Conservation (phyloP, 2,329 filamentous ascomycete species). For the Berkeleyomyces basicola region DNA sequence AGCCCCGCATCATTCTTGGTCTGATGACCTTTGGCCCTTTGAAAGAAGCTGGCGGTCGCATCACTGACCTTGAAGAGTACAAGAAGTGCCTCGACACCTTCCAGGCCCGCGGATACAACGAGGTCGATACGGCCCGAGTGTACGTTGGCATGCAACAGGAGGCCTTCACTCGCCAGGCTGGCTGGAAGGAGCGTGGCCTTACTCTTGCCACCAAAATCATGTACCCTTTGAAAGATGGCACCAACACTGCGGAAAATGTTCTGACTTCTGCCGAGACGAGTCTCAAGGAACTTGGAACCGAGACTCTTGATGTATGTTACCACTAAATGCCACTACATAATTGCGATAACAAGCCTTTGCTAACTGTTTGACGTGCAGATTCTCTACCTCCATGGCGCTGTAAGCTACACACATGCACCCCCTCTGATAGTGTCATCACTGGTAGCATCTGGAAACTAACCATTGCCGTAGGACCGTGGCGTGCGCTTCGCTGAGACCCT, state of each 20-base stretch:
- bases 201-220: conserved; percentile 59
- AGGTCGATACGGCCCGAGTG: conserved; percentile 66
- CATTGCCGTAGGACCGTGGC: conserved; percentile 32
- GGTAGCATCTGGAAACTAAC: conserved; percentile 18
- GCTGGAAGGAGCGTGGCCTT: conserved; percentile 65
- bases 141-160: conserved; percentile 64
- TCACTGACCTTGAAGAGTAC: conserved; percentile 51
- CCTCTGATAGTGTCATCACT: neutral
- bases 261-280: conserved; percentile 48
- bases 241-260: conserved; percentile 48
- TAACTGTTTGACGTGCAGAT: conserved; percentile 26
- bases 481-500: conserved; percentile 68
- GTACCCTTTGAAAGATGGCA: conserved; percentile 44
- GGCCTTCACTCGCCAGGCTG: conserved; percentile 55
- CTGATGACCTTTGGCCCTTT: conserved; percentile 72
- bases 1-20: conserved; percentile 61
- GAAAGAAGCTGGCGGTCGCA: conserved; percentile 44
- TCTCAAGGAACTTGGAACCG: conserved; percentile 53
- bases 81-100: conserved; percentile 58
- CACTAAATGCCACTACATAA: neutral
- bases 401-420: conserved; percentile 16
- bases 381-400: conserved; percentile 57
- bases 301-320: conserved; percentile 47
- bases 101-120: conserved; percentile 63
- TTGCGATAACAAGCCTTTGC: neutral